Base-by-base conservation (phyloP, 108 stramenopile species). In the Craspedostauros australis region DNA sequence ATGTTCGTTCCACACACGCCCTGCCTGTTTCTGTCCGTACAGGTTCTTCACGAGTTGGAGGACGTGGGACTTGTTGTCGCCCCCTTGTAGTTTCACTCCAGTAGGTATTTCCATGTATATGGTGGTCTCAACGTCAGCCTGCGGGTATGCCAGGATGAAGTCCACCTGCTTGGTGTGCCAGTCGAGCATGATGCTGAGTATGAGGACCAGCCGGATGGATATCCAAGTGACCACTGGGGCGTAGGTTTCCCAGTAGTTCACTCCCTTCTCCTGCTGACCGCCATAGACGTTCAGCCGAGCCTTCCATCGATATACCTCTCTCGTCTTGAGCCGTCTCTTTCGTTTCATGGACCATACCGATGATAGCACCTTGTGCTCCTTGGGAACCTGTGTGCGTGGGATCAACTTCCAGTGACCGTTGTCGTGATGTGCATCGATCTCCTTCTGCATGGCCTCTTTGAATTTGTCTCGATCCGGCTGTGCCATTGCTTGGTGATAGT, bases 201-300 rank as follows among this genome's bases (percentile, higher is more conserved):
- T 52, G 3, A 79, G 46, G 2, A 79, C 22, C 9, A 71, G 2
- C 2, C 70, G 59, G 14, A 79, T 57, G 2, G 69, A 54, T 2
- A 22, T 34, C 77, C 77, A 74, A 9, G 42, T 26, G 11, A 60
- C 77, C 14, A 79, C 77, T 49, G 77, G 77, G 4, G 77, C 54
- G 39, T 75, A 79, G 1, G 69, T 75, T 23, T 71, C 36, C 20
- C 50, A 31, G 29, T 68, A 68, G 40, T 77, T 60, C 12, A 56
- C 30, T 7, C 57, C 57, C 15, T 59, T n/a, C 25, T 50, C 30
- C 40, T 64, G 62, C 37, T 65, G 62, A 22, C 21, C 33, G 19
- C 73, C 72, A 46, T 73, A 37, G 1, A 73, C 28, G 30, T 67
- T 73, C 0, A 64, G 19, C 5, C 60, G 25, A 8, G 72, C 66